Percentiles rank a stretch among this genome's conserved stretches.
Conservation (phyloP, 306 rosid species). For the Pterocarpus macrocarpus region DNA sequence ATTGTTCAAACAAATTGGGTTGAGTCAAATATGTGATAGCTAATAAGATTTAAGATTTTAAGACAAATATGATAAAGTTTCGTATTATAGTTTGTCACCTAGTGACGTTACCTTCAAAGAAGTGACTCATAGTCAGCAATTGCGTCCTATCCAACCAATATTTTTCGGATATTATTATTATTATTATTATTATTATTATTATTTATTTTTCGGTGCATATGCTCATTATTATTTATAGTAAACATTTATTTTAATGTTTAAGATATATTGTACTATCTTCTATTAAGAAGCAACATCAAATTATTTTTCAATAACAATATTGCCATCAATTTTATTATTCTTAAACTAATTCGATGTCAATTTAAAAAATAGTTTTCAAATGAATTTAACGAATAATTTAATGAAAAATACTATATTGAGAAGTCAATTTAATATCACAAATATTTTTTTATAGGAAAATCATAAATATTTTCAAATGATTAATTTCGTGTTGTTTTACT, state of each 20-base stretch:
- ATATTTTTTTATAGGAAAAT: background rate
- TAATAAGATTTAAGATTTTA: background rate
- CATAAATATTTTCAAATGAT: background rate
- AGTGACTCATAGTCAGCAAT: slow-evolving; percentile 9
- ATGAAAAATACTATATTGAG: background rate
- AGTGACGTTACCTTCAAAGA: background rate
- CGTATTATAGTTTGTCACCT: slow-evolving; percentile 12
- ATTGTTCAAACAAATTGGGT: slow-evolving; percentile 24
- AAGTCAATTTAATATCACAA: background rate
- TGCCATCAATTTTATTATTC: too few relatives aligned
- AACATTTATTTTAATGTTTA: too few relatives aligned
- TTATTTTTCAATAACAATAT: too few relatives aligned
- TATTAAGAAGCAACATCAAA: too few relatives aligned
- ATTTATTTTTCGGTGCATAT: background rate
- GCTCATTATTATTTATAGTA: background rate
- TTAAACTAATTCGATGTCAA: background rate
- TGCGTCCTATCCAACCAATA: background rate
- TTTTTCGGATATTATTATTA: background rate
- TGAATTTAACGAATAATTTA: background rate
- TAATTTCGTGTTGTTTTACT: background rate
- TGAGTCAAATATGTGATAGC: slow-evolving; percentile 40
- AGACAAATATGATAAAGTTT: slow-evolving; percentile 1
- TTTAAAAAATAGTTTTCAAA: background rate
- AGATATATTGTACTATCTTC: too few relatives aligned
- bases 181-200: background rate